Evolutionary conservation across 441 rosid genomes (phyloP).

Genomic region (Iberis amara): DNA sequence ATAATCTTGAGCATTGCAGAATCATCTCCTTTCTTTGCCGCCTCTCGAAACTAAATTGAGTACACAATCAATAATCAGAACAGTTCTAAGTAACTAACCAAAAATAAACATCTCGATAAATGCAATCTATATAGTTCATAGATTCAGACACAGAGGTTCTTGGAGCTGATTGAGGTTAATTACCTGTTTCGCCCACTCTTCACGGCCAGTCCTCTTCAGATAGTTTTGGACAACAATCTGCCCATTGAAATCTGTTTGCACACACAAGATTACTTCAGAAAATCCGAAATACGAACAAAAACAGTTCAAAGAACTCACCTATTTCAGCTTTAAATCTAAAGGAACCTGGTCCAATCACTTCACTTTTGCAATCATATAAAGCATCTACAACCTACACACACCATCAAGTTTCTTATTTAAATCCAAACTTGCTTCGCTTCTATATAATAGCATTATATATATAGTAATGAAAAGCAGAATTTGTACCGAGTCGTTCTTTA

Average conservation of each 20-base stretch:
- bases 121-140: too few relatives aligned
- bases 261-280: constrained; percentile 11
- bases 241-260: constrained; percentile 87
- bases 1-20: constrained; percentile 62
- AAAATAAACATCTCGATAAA: neutral
- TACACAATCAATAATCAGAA: constrained; percentile 18
- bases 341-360: constrained; percentile 99
- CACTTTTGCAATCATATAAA: constrained; percentile 96
- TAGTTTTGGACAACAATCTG: constrained; percentile 81
- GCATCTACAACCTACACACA: constrained; percentile 89
- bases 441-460: too few relatives aligned
- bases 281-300: neutral
- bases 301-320: constrained; percentile 44
- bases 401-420: constrained; percentile 2
- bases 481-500: constrained; percentile 84
- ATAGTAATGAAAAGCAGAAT: constrained; percentile 15
- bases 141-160: too few relatives aligned
- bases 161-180: neutral
- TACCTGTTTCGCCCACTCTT: constrained; percentile 92
- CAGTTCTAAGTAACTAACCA: neutral
- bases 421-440: neutral
- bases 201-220: constrained; percentile 72
- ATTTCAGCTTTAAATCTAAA: constrained; percentile 98
- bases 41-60: constrained; percentile 68
- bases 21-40: constrained; percentile 57